A percentile compares a stretch with the other conserved stretches of the same genome.
Evolutionary conservation across 2,329 filamentous ascomycete species (phyloP).

Genomic region (Phialophora chinensis): DNA sequence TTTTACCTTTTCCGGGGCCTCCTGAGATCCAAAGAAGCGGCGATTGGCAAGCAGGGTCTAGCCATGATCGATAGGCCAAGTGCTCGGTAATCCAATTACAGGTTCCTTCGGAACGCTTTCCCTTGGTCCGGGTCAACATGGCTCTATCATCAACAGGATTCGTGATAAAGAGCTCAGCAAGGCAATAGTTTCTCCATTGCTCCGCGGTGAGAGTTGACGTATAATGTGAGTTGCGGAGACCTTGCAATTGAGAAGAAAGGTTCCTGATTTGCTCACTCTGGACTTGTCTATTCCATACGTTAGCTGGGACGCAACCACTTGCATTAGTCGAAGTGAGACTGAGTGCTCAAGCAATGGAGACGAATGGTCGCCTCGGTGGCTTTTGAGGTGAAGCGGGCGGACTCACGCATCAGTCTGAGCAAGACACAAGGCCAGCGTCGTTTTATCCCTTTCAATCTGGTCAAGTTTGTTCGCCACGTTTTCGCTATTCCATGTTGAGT

Average conservation of each 20-base stretch:
- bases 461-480: slow-evolving; percentile 10
- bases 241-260: not conserved
- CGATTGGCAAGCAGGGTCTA: slow-evolving; percentile 10
- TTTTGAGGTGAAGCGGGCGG: not conserved
- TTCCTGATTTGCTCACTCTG: not conserved
- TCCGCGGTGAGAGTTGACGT: not conserved
- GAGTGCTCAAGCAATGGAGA: not conserved
- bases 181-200: slow-evolving; percentile 10
- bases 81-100: slow-evolving; percentile 7
- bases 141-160: slow-evolving; percentile 8
- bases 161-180: slow-evolving; percentile 10
- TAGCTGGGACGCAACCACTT: not conserved
- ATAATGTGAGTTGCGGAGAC: not conserved
- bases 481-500: slow-evolving; percentile 1
- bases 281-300: not conserved
- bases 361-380: not conserved
- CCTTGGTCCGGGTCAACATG: slow-evolving; percentile 10
- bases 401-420: slow-evolving; percentile 12
- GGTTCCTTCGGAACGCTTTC: not conserved
- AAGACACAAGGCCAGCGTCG: slow-evolving; percentile 12
- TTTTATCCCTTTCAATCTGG: slow-evolving; percentile 11
- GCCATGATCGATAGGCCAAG: slow-evolving; percentile 1
- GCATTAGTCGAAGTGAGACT: too few relatives aligned
- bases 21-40: slow-evolving; percentile 41
- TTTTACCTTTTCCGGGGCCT: slow-evolving; percentile 42